A percentile compares a stretch with the other conserved stretches of the same genome.
These are phyloP conservation scores for Starmerella potacharoeniae DNA, from an alignment of 805 yeast genomes.

Conservation along the genomic window DNA sequence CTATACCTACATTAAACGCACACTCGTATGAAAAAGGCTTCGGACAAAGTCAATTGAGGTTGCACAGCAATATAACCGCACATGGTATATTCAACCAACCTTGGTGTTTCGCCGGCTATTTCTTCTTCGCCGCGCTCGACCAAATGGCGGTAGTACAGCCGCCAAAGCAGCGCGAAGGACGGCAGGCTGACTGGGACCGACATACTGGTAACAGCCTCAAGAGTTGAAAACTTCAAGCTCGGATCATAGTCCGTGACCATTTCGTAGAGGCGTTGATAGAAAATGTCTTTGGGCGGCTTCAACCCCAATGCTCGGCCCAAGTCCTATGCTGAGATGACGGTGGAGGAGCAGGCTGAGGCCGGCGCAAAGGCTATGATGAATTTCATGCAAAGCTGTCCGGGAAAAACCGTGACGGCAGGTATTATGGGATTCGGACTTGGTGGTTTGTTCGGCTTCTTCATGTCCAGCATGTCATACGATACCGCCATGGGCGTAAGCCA, in stretches of 20 bases:
- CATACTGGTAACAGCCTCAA: background rate
- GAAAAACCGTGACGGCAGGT: conserved; percentile 83
- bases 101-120: too few relatives aligned
- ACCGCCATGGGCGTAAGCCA: conserved; percentile 52
- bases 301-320: conserved; percentile 25
- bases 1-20: too few relatives aligned
- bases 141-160: too few relatives aligned
- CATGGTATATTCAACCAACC: too few relatives aligned
- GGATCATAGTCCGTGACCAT: background rate
- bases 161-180: too few relatives aligned
- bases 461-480: conserved; percentile 71
- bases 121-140: too few relatives aligned
- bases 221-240: background rate
- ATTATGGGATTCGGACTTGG: conserved; percentile 90
- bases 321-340: conserved; percentile 60
- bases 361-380: conserved; percentile 77
- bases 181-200: background rate
- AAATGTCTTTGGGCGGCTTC: conserved; percentile 17
- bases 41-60: too few relatives aligned
- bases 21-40: too few relatives aligned
- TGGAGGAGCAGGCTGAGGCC: conserved; percentile 83
- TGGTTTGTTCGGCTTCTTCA: conserved; percentile 89
- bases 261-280: background rate
- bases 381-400: conserved; percentile 87
- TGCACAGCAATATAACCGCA: too few relatives aligned